Base-by-base conservation (phyloP, 306 rosid genomes). In the Biancaea sappan region DNA sequence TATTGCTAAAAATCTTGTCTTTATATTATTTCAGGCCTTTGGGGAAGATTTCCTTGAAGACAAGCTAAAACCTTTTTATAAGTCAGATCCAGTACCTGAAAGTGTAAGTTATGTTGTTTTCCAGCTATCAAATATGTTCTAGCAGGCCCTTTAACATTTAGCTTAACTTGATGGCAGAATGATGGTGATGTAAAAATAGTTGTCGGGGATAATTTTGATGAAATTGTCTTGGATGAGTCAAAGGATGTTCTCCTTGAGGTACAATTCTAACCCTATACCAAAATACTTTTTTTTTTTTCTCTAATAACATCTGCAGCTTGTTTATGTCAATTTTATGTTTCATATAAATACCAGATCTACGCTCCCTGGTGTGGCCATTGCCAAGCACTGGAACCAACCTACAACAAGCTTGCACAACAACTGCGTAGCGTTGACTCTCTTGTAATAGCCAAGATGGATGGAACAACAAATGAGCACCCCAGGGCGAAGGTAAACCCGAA, bases 331-430 rank as follows among this genome's bases (percentile, higher is more conserved):
- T 69, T 21, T 28, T 44, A 19, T 29, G 46, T 40, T 52, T 58
- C 21, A 71, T 58, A 56, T n/a, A 60, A 50, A 31, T 76, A 26
- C 81, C 83, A 95, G 99, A 90, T 95, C 29, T 92, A 95, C 87
- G 98, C 99, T 79, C 99, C 99, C 50, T 95, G 99, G 99, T 95
- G 99, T 59, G 98, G 98, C 69, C 99, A 95, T 82, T 95, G 99
- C 85, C 96, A 92, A 87, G 51, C 96, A 59, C 77, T 95, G 77
- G 99, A 92, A 80, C 99, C 99, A 60, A 86, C 87, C 77, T 95
- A 88, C 85, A 81, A 87, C 89, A 95, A 95, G 85, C 97, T 95
- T 72, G 99, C 89, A 62, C 90, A 88, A 81, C 97, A 92, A 80
- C 88, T 95, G 73, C 89, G 77, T 44, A 77, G 79, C 74, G 76